A percentile compares a stretch with the other conserved stretches of the same genome.
phyloP scores from a whole-genome alignment of 768 basidiomycete genomes.

The Amanita exitialis region DNA sequence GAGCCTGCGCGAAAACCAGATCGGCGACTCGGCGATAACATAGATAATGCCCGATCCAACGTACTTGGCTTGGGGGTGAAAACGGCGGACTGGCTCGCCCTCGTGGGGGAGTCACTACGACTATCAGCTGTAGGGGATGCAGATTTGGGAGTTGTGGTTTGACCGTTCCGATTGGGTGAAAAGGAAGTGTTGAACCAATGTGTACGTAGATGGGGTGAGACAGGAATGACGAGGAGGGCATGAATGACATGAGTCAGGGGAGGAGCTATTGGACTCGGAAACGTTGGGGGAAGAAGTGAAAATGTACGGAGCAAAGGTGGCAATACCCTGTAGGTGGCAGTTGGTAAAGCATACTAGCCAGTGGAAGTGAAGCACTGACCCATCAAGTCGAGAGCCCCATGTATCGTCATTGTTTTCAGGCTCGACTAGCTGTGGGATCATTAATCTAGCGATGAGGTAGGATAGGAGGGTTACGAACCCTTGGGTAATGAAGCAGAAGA shows the following conservation, averaged over 20 bases:
- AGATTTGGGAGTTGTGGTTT: constrained; percentile 26
- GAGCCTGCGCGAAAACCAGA: constrained; percentile 34
- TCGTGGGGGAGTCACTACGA: constrained; percentile 29
- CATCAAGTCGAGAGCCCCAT: constrained; percentile 67
- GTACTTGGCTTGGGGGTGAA: constrained; percentile 30
- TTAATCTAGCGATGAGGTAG: neutral
- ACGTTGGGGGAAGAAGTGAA: constrained; percentile 50
- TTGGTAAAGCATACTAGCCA: neutral
- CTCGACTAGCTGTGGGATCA: constrained; percentile 25
- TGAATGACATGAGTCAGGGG: constrained; percentile 82
- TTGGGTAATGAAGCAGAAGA: constrained; percentile 72
- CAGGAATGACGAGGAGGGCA: constrained; percentile 69
- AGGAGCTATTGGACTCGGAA: constrained; percentile 52
- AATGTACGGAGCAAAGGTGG: constrained; percentile 64
- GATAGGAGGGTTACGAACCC: constrained; percentile 28
- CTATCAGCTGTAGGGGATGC: constrained; percentile 22
- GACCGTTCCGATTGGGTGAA: constrained; percentile 23
- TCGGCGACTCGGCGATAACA: constrained; percentile 40
- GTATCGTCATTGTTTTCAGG: constrained; percentile 30
- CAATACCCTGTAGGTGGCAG: constrained; percentile 42
- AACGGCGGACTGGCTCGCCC: constrained; percentile 15
- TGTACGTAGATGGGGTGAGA: constrained; percentile 40
- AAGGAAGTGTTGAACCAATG: constrained; percentile 50
- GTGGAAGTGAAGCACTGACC: constrained; percentile 30
- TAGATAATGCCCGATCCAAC: constrained; percentile 50